Percentiles rank a stretch among this genome's conserved stretches.
Conservation (phyloP, 345 rosid genomes). For the Salix suchowensis region DNA sequence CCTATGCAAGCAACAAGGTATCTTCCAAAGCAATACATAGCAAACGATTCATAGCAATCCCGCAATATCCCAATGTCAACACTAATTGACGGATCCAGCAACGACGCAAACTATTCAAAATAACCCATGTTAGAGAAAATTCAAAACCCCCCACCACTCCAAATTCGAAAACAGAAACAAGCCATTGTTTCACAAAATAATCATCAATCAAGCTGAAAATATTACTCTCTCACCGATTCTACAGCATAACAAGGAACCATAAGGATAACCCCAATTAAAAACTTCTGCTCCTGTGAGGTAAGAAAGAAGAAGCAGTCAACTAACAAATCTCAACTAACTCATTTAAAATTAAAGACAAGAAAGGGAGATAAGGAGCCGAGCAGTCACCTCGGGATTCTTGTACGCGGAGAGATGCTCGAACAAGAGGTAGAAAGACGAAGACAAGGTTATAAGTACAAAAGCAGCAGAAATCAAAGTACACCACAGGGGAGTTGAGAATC, state of each 20-base stretch:
- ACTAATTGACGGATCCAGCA: constrained; percentile 84
- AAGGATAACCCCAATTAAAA: constrained; percentile 91
- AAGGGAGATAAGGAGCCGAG: neutral
- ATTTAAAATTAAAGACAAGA: neutral
- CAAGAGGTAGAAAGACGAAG: constrained; percentile 72
- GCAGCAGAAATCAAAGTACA: constrained; percentile 58
- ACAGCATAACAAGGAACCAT: constrained; percentile 97
- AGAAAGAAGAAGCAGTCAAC: constrained; percentile 4
- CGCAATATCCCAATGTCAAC: constrained; percentile 86
- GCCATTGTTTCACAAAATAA: neutral
- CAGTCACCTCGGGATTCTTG: constrained; percentile 87
- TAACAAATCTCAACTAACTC: neutral
- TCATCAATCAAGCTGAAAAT: neutral
- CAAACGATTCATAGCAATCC: constrained; percentile 98
- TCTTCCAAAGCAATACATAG: constrained; percentile 99
- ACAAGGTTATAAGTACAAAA: constrained; percentile 51
- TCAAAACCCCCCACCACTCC: neutral
- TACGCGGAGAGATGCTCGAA: constrained; percentile 92
- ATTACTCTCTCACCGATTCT: constrained; percentile 63
- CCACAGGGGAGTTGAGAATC: constrained; percentile 41
- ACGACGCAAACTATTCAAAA: constrained; percentile 66
- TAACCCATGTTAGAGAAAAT: constrained; percentile 6
- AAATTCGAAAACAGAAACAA: neutral
- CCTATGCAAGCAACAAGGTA: constrained; percentile 97
- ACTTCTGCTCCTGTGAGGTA: constrained; percentile 81